These are phyloP conservation scores for Anacardium occidentale DNA, from an alignment of 345 rosid species.

Conservation along the genomic window DNA sequence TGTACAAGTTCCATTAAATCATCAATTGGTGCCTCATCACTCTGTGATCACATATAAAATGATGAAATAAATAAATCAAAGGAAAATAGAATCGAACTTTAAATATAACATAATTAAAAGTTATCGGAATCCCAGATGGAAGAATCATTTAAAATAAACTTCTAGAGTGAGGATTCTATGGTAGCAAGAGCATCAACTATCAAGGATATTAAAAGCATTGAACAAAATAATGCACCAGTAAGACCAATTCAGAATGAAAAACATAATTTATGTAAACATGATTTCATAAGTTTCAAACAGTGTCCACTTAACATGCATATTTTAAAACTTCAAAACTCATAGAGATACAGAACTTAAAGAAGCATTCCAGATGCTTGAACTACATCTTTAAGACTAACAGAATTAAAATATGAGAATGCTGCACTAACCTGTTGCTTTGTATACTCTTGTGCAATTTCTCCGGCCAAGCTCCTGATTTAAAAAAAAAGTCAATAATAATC, in stretches of 20 bases:
- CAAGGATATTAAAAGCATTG: background rate
- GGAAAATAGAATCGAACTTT: constrained; percentile 11
- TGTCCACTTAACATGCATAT: background rate
- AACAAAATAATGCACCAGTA: background rate
- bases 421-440: constrained; percentile 64
- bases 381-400: background rate
- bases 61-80: background rate
- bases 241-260: background rate
- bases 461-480: constrained; percentile 70
- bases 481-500: constrained; percentile 10
- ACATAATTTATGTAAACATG: background rate
- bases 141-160: background rate
- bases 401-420: background rate
- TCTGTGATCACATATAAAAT: constrained; percentile 35
- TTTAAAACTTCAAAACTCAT: background rate
- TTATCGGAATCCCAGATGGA: background rate
- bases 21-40: constrained; percentile 57
- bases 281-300: background rate
- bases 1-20: constrained; percentile 83
- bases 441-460: constrained; percentile 84
- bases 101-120: constrained; percentile 3
- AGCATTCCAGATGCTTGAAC: background rate
- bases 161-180: background rate
- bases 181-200: background rate
- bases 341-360: background rate